Base-by-base conservation (phyloP, 805 yeast genomes). In the Maudiozyma turicensis region DNA sequence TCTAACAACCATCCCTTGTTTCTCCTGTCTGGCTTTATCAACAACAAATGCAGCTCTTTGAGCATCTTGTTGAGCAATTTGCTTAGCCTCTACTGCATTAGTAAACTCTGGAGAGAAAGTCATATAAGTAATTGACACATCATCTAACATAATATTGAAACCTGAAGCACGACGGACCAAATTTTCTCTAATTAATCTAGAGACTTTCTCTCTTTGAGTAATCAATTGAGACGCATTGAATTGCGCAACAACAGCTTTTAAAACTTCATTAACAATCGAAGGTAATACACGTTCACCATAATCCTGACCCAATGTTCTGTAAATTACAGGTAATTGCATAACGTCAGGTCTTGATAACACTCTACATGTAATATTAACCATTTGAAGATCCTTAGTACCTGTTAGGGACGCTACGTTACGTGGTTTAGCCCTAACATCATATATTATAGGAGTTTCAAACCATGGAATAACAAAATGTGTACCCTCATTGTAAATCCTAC, bases 351-450 rank as follows among this genome's bases (percentile, higher is more conserved):
- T 82, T 49, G 95, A 84, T 59, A 93, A 77, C 29, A 93, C 99
- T 73, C 99, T 84, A 69, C 99, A 93, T n/a, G 98, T 91, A 64
- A 93, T 91, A 69, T 89, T 93, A 45, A 93, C 99, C 99, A 93
- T 93, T 73, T 93, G 99, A 65, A 93, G 77, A 71, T 93, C 99
- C 72, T 93, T 93, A 26, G 99, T 93, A 56, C 99, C 99, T 1
- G 99, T 93, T 61, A 95, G 77, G 29, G 96, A 87, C 11, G 97
- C 86, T 52, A 93, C 95, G 58, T 89, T 89, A 70, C 97, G 82
- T 51, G 99, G 99, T 66, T 88, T 91, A 44, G 99, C 97, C 61
- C 99, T 81, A 52, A 93, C 95, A 65, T 93, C 98, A 68, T 85
- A 93, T 47, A 89, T 79, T 45, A 89, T 76, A 40, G 99, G 96